Base-by-base conservation (phyloP, 2,329 filamentous ascomycete genomes). In the Penicillium sp. region DNA sequence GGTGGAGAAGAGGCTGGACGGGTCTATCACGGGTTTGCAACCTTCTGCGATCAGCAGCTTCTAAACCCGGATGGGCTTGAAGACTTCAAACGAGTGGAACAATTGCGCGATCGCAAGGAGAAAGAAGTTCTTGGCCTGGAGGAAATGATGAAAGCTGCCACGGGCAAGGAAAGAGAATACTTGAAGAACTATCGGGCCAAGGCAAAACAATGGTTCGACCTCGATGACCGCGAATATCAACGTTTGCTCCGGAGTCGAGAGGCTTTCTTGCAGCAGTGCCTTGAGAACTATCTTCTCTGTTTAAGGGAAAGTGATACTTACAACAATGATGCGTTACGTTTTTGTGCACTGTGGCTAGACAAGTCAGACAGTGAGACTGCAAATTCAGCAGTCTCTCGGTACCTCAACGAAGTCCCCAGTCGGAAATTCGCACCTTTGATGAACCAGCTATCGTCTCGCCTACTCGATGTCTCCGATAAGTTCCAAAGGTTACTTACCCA, bases 371-470 rank as follows among this genome's bases (percentile, higher is more conserved):
- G 88, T 55, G 79, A 84, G 5, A 80, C 84, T 27, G 90, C 91
- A 3, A 97, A 96, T 65, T 81, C 83, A 43, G 87, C 90, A 2
- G 91, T 96, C 18, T 78, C 78, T 51, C 84, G 82, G 55, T 78
- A 91, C 66, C 78, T 99, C 14, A 74, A 78, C 4, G 79, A 84
- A 47, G 93, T 97, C 0, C 88, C 93, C 2, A 96, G 90, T 55
- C 84, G 90, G 57, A 99, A 99, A 68, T 96, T 99, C 69, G 93
- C 91, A 1, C 77, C 88, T 3, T 78, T 99, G 47, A 96, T 96
- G 86, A 99, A 97, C 67, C 94, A 99, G 71, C 81, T 99, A 30
- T 93, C 92, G 6, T 99, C 95, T n/a, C 86, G 94, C 7, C 77
- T 99, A 6, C 85, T 96, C 57, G 84, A 89, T 57, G 82, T 86